Conservation (phyloP, 1,284 basidiomycete genomes). For the Trametes hirsuta region DNA sequence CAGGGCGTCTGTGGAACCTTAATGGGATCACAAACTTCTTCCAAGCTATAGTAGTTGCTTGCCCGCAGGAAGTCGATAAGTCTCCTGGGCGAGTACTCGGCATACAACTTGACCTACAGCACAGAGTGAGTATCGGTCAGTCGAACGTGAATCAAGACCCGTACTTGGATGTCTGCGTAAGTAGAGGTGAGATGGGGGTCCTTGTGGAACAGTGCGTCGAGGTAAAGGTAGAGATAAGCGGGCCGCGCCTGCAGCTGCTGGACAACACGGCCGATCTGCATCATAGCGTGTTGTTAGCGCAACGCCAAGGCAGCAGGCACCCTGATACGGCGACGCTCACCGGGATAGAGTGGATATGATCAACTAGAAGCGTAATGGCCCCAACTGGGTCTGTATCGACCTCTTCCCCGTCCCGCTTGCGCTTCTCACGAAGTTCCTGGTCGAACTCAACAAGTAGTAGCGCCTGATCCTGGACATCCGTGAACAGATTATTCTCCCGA, state of each 20-base stretch:
- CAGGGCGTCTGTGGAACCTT: no score
- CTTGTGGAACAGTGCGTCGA: conserved; percentile 88
- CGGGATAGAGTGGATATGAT: conserved; percentile 96
- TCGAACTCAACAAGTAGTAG: conserved; percentile 94
- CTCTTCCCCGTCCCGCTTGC: conserved; percentile 46
- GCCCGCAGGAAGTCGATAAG: conserved; percentile 92
- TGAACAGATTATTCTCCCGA: conserved; percentile 92
- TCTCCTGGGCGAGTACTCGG: conserved; percentile 79
- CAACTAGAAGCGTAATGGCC: conserved; percentile 88
- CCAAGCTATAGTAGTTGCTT: conserved; percentile 91
- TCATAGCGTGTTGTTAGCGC: no score
- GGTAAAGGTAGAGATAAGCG: conserved; percentile 89
- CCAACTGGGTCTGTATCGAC: conserved; percentile 51
- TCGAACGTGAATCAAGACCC: conserved; percentile 2
- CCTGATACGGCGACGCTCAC: conserved; percentile 42
- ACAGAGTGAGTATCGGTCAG: not conserved
- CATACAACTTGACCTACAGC: conserved; percentile 83
- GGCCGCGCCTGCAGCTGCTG: conserved; percentile 81
- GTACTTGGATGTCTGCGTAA: conserved; percentile 85
- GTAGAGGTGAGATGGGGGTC: conserved; percentile 82
- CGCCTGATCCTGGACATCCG: conserved; percentile 93
- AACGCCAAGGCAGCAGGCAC: no score
- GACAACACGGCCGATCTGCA: conserved; percentile 85
- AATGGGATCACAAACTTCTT: conserved; percentile 56
- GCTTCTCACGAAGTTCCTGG: conserved; percentile 77